Evolutionary conservation across 2,329 filamentous ascomycete species (phyloP), one percentile per base, ranked within the genome.

Genomic region (Xylariaceae sp.): DNA sequence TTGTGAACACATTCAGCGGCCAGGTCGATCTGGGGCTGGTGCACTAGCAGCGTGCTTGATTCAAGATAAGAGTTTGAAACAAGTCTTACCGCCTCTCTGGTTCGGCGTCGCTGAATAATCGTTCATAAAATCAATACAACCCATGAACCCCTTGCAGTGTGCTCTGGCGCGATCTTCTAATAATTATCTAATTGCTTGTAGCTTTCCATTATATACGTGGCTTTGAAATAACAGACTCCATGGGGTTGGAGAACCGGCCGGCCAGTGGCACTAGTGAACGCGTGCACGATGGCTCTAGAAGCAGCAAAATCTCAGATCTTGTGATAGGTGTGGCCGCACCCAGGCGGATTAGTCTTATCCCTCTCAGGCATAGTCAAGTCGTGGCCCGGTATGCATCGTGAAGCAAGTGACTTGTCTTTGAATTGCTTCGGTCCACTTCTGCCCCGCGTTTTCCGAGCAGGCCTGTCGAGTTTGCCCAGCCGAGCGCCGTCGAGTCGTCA

Each of bases 271-370:
- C 44, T 42, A 16, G 29, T n/a, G 35, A 20, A 32, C 32, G 40
- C 24, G 23, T 41, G 27, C 45, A 48, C 53, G 58, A 50, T 56
- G 46, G 46, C 57, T 58, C 48, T 59, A 32, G 50, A 50, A 61
- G 50, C 48, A 39, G 41, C 55, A 53, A 58, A 60, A 58, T 54
- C 45, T 45, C 23, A 60, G 52, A 60, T 62, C 57, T 50, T 58
- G 59, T 60, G 59, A 62, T 52, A 45, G 46, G 33, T 41, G 45
- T 6, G 13, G 26, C 30, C 32, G 36, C 35, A 42, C 11, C 15
- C 18, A 2, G 33, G 36, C 45, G 57, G 33, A 33, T 43, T 32
- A 26, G 33, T 35, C 51, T 55, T 57, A 50, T 54, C 54, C 59
- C 9, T 48, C 39, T 54, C 52, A 37, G 57, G 57, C 43, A 59